A percentile compares a stretch with the other conserved stretches of the same genome.
Conservation (phyloP, 768 basidiomycete genomes). For the Tephrocybe sp. region DNA sequence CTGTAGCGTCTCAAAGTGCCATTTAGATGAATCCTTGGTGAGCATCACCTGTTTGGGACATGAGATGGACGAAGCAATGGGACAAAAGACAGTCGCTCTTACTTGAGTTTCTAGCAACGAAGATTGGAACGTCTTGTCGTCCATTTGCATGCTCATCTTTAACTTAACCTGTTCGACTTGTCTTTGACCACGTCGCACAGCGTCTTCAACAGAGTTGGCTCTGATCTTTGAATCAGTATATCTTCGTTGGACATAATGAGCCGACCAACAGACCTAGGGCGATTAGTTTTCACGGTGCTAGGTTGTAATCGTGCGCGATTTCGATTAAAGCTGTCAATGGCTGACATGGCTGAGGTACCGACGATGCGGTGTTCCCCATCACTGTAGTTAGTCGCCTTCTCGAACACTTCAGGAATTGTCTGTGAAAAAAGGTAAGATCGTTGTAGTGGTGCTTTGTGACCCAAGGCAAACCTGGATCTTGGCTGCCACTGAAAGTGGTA, state of each 20-base stretch:
- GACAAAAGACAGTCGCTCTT: slow-evolving; percentile 12
- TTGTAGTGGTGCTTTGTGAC: background rate
- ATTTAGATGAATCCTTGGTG: slow-evolving; percentile 86
- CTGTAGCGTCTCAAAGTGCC: slow-evolving; percentile 88
- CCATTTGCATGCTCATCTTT: slow-evolving; percentile 91
- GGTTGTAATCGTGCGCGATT: slow-evolving; percentile 76
- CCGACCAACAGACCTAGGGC: slow-evolving; percentile 54
- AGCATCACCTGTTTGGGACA: slow-evolving; percentile 65
- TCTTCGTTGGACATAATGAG: background rate
- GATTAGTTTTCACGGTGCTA: slow-evolving; percentile 47
- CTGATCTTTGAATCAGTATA: slow-evolving; percentile 28
- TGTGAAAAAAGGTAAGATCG: slow-evolving; percentile 28
- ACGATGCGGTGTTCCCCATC: slow-evolving; percentile 76
- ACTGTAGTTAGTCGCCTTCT: slow-evolving; percentile 79
- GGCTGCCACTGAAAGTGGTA: slow-evolving; percentile 82
- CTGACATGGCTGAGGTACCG: slow-evolving; percentile 81
- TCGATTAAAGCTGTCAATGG: slow-evolving; percentile 93
- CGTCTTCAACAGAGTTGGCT: slow-evolving; percentile 83
- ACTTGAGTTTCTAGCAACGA: slow-evolving; percentile 87
- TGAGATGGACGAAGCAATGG: background rate
- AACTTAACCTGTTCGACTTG: slow-evolving; percentile 90
- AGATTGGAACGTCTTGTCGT: slow-evolving; percentile 89
- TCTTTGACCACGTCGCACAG: slow-evolving; percentile 82
- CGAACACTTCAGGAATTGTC: slow-evolving; percentile 85
- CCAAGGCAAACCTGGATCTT: slow-evolving; percentile 67